Evolutionary conservation across 1,139 yeast genomes (phyloP), one percentile per base, ranked within the genome.

Genomic region (Candida gigantensis): DNA sequence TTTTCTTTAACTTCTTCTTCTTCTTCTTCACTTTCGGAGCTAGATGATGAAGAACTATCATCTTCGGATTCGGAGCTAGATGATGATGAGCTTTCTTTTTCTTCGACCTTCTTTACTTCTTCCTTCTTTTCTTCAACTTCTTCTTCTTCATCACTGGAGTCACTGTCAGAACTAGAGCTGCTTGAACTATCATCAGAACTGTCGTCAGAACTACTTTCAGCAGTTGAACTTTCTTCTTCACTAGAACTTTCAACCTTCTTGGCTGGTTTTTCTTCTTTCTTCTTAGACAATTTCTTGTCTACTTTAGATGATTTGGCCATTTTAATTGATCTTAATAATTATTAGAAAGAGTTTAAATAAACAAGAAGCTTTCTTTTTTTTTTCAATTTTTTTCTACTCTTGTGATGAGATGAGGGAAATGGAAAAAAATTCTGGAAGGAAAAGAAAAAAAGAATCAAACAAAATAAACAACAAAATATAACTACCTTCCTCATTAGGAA

Each of bases 261-360:
- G 34, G 56, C 50, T 30, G 13, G 32, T 27, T 32, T 36, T 37
- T 37, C 21, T 32, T 35, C 32, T 30, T 39, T 40, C 40, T 48
- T 39, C 45, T 53, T 61, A 39, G 59, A 54, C 36, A 51, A 60
- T 44, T 53, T 62, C 39, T 43, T 44, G 28, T 49, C 49, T 34
- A 50, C 51, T 43, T 61, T 59, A 24, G 58, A 51, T 47, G 63
- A 43, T 48, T 59, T 60, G 49, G 65, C 67, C 67, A 62, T 62
- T 36, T 32, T n/a, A n/a, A n/a, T n/a, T n/a, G n/a, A n/a, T n/a
- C n/a, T n/a, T n/a, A n/a, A n/a, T n/a, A n/a, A n/a, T n/a, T 26
- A 26, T 23, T 25, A 14, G 17, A 24, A 24, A 29, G 10, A 13
- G 14, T 12, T 25, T 14, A 18, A 19, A 28, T 18, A 8, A 26